These are phyloP conservation scores for Pseudonitzschia delicatissima DNA, from an alignment of 108 stramenopile species.

Conservation along the genomic window DNA sequence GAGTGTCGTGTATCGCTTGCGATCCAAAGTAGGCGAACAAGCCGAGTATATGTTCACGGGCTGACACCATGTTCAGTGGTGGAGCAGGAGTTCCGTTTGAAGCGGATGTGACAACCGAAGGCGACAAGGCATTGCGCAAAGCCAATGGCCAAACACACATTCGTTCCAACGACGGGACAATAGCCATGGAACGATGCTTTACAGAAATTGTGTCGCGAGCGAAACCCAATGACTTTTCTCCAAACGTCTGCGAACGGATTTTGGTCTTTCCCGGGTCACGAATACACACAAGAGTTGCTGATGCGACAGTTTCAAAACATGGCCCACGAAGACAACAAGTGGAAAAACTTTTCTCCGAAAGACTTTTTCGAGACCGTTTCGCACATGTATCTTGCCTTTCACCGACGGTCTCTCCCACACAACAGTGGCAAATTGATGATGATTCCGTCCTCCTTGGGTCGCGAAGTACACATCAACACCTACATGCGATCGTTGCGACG, in stretches of 20 bases:
- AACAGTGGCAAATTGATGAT: slow-evolving; percentile 53
- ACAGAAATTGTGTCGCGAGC: slow-evolving; percentile 59
- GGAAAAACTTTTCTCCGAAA: slow-evolving; percentile 59
- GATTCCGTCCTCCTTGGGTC: slow-evolving; percentile 55
- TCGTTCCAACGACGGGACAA: slow-evolving; percentile 38
- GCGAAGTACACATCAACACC: slow-evolving; percentile 68
- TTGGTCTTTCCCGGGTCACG: slow-evolving; percentile 83
- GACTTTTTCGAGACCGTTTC: slow-evolving; percentile 79
- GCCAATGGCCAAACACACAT: slow-evolving; percentile 51
- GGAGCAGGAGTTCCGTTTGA: slow-evolving; percentile 83
- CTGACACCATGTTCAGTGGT: slow-evolving; percentile 79
- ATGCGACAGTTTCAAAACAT: slow-evolving; percentile 52
- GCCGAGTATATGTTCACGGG: slow-evolving; percentile 73
- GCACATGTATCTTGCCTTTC: slow-evolving; percentile 66
- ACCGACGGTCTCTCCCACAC: slow-evolving; percentile 66
- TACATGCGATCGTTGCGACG: slow-evolving; percentile 58
- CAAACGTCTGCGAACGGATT: slow-evolving; percentile 19
- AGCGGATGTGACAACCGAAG: slow-evolving; percentile 55
- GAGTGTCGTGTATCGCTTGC: slow-evolving; percentile 66
- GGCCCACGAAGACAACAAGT: slow-evolving; percentile 39
- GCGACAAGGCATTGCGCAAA: slow-evolving; percentile 30
- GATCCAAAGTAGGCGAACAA: slow-evolving; percentile 30
- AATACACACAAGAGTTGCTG: slow-evolving; percentile 74
- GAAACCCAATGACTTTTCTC: slow-evolving; percentile 12
- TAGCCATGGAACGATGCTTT: slow-evolving; percentile 82